Percentiles rank a stretch among this genome's conserved stretches.
Evolutionary conservation across 345 rosid species (phyloP).

Genomic region (Populus davidiana): DNA sequence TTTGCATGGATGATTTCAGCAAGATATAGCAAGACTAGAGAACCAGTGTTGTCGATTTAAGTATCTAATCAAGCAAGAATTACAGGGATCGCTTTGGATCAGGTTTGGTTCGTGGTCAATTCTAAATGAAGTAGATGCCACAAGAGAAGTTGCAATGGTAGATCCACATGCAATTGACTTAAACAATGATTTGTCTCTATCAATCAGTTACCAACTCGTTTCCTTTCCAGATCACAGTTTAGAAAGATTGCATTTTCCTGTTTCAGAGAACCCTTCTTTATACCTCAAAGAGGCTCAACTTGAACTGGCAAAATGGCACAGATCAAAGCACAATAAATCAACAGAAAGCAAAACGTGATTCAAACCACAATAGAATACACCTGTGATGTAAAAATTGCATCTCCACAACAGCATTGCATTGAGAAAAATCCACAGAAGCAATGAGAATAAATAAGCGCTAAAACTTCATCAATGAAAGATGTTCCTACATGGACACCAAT

Average conservation of each 20-base stretch:
- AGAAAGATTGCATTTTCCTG: neutral
- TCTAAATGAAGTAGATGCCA: too few species aligned
- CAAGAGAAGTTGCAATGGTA: neutral
- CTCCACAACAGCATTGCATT: neutral
- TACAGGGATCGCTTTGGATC: neutral
- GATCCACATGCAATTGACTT: neutral
- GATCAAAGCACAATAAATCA: neutral
- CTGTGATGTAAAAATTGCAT: neutral
- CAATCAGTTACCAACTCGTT: neutral
- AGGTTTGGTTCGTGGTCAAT: neutral
- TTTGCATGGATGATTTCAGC: neutral
- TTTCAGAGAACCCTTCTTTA: neutral
- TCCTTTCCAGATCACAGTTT: neutral
- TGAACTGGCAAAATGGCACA: neutral
- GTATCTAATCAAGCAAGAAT: neutral
- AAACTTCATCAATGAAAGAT: neutral
- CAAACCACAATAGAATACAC: neutral
- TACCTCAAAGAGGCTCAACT: neutral
- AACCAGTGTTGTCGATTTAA: neutral
- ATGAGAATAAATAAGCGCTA: neutral
- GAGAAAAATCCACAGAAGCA: neutral
- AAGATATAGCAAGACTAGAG: neutral
- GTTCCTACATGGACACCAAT: conserved; percentile 9
- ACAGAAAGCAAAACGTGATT: neutral
- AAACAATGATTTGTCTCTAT: neutral